Evolutionary conservation across 2,329 filamentous ascomycete species (phyloP).

Genomic region (Hyphodiscus sp.): DNA sequence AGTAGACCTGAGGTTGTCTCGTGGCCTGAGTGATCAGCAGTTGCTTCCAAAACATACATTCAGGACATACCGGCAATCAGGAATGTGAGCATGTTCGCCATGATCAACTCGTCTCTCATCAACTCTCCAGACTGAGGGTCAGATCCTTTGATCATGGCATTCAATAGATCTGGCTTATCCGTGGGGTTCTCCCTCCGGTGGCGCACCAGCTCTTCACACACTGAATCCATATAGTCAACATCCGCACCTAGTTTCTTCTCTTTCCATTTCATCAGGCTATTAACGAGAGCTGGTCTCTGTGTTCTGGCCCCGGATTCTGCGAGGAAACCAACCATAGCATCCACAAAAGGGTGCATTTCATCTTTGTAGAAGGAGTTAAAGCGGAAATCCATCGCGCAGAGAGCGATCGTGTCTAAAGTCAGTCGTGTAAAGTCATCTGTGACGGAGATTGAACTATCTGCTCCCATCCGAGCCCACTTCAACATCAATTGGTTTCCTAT

Average conservation of each 20-base stretch:
- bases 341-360: constrained; percentile 62
- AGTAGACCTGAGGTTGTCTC: too few species aligned
- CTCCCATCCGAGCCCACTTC: constrained; percentile 60
- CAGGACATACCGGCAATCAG: too few species aligned
- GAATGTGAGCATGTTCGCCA: too few species aligned
- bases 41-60: too few species aligned
- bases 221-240: background rate
- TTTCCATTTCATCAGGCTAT: constrained; percentile 40
- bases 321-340: constrained; percentile 60
- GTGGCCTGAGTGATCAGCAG: too few species aligned
- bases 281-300: constrained; percentile 39
- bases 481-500: constrained; percentile 45
- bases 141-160: too few species aligned
- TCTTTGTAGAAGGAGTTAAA: constrained; percentile 72
- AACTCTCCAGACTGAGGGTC: too few species aligned
- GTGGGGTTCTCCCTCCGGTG: too few species aligned
- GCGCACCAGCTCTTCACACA: constrained; percentile 43
- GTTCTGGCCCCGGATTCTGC: constrained; percentile 46
- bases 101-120: too few species aligned
- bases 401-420: constrained; percentile 57
- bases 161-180: too few species aligned
- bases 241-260: constrained; percentile 36
- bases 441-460: constrained; percentile 47
- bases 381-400: constrained; percentile 53
- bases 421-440: constrained; percentile 65